Evolutionary conservation across 257 asterid genomes (phyloP).

Genomic region (Primulina tabacum): DNA sequence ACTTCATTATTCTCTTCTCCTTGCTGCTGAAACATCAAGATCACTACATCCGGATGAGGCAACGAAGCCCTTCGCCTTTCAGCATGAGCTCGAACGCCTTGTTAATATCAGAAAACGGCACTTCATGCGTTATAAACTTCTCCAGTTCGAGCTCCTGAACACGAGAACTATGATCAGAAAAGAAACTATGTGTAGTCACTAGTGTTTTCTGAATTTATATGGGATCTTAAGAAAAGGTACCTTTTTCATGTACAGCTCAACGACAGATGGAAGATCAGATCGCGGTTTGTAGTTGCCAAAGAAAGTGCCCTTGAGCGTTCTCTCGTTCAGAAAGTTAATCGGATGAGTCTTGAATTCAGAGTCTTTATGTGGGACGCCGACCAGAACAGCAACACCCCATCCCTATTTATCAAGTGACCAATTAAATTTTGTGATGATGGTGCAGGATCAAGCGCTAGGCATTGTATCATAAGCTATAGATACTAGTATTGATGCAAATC

Average conservation of each 20-base stretch:
- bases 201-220: too few relatives aligned
- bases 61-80: conserved; percentile 65
- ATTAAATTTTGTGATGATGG: too few relatives aligned
- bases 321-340: conserved; percentile 56
- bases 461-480: too few relatives aligned
- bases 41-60: conserved; percentile 47
- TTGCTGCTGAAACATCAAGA: too few relatives aligned
- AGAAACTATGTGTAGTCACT: too few relatives aligned
- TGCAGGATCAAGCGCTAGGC: too few relatives aligned
- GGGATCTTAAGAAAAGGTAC: conserved; percentile 22
- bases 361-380: conserved; percentile 67
- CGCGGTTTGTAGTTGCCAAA: conserved; percentile 75
- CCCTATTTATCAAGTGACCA: conserved; percentile 31
- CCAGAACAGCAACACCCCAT: conserved; percentile 86
- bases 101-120: conserved; percentile 54
- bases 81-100: conserved; percentile 68
- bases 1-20: too few relatives aligned
- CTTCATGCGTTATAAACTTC: conserved; percentile 61
- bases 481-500: background rate
- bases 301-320: conserved; percentile 75
- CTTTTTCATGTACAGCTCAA: conserved; percentile 73
- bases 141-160: conserved; percentile 62
- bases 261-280: conserved; percentile 55
- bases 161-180: too few relatives aligned
- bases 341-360: conserved; percentile 62